Percentiles rank a stretch among this genome's conserved stretches.
phyloP scores from a whole-genome alignment of 2,329 filamentous ascomycete genomes.

The Nothomitra cinnamomea region DNA sequence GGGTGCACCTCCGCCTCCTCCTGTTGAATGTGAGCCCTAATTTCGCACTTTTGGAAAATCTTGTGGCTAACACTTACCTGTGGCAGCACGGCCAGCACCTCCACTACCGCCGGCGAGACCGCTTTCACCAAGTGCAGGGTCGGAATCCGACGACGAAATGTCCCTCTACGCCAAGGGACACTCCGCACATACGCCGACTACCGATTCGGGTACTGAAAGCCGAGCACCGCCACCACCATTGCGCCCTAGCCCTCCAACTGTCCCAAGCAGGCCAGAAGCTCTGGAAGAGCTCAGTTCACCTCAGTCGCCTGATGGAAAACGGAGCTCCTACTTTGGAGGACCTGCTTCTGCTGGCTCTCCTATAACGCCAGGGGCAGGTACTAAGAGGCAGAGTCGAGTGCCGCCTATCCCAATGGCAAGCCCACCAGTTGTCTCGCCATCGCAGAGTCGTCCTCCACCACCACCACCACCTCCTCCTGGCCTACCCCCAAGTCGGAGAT shows the following conservation, averaged over 20 bases:
- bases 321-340: not conserved
- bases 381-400: conserved; percentile 12
- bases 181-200: conserved; percentile 20
- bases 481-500: conserved; percentile 34
- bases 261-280: not conserved
- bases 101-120: conserved; percentile 34
- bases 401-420: conserved; percentile 39
- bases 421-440: conserved; percentile 23
- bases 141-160: conserved; percentile 78
- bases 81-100: conserved; percentile 44
- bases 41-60: not conserved
- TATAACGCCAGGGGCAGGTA: not conserved
- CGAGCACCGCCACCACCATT: conserved; percentile 28
- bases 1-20: conserved; percentile 23
- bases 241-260: conserved; percentile 15
- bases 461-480: conserved; percentile 43
- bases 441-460: conserved; percentile 45
- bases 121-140: conserved; percentile 56
- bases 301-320: not conserved
- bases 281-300: not conserved
- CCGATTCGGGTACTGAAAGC: conserved; percentile 15
- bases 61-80: not conserved
- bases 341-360: conserved; percentile 23
- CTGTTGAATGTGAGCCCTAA: conserved; percentile 39
- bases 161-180: conserved; percentile 34